Conservation (phyloP, 1,284 basidiomycete genomes). For the Neolentinus lepideus region DNA sequence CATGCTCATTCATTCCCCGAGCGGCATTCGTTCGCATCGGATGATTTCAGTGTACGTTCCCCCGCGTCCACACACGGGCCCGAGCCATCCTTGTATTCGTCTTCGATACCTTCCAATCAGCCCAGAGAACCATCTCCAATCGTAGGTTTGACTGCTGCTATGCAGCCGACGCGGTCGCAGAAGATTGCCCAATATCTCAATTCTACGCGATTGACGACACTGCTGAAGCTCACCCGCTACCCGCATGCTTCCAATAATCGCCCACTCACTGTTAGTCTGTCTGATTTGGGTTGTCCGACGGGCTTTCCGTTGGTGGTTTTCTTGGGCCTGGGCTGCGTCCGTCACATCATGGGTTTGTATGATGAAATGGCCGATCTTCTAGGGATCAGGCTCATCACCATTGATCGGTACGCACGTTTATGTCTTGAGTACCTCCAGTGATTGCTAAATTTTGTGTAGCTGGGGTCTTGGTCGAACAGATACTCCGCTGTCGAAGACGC, state of each 20-base stretch:
- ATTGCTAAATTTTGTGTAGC: slow-evolving; percentile 26
- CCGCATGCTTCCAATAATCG: slow-evolving; percentile 70
- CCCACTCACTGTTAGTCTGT: slow-evolving; percentile 82
- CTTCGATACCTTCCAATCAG: slow-evolving; percentile 19
- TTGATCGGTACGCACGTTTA: slow-evolving; percentile 65
- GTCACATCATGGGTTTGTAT: slow-evolving; percentile 91
- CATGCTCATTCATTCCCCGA: slow-evolving; percentile 42
- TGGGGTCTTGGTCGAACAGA: slow-evolving; percentile 93
- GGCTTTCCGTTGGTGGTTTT: slow-evolving; percentile 89
- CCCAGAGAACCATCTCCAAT: slow-evolving; percentile 34
- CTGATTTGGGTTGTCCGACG: slow-evolving; percentile 79
- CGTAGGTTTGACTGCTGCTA: slow-evolving; percentile 11
- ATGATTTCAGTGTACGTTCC: slow-evolving; percentile 38
- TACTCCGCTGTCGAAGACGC: slow-evolving; percentile 55
- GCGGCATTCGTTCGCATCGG: slow-evolving; percentile 36
- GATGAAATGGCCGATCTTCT: slow-evolving; percentile 92
- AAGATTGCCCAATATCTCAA: slow-evolving; percentile 79
- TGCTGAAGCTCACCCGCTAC: slow-evolving; percentile 71
- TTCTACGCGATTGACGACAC: slow-evolving; percentile 77
- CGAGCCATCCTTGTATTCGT: slow-evolving; percentile 23
- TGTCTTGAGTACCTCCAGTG: background rate
- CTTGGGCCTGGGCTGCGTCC: slow-evolving; percentile 88
- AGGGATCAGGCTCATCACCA: slow-evolving; percentile 84
- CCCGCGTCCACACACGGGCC: slow-evolving; percentile 43
- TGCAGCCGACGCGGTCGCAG: slow-evolving; percentile 46